Percentiles rank a stretch among this genome's conserved stretches.
These are phyloP conservation scores for Jatropha multifida DNA, from an alignment of 441 rosid genomes.

Conservation along the genomic window DNA sequence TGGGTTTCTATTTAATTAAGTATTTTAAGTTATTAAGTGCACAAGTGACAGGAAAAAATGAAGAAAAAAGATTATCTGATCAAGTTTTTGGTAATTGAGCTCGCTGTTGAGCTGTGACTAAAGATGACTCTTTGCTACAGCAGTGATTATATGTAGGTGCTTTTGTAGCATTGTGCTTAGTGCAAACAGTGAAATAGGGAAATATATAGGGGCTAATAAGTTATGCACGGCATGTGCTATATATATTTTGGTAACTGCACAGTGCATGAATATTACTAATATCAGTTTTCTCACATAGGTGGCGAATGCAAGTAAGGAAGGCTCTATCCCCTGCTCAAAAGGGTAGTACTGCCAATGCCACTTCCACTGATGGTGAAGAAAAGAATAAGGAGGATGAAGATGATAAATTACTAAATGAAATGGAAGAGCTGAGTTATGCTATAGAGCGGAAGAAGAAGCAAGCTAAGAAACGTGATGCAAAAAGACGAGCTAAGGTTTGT, in stretches of 20 bases:
- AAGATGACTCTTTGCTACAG: neutral
- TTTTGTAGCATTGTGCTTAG: neutral
- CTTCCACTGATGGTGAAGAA: conserved; percentile 38
- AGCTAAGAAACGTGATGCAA: conserved; percentile 65
- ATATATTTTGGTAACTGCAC: neutral
- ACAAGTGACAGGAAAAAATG: neutral
- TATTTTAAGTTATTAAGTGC: neutral
- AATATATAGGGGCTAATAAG: neutral
- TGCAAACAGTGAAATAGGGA: neutral
- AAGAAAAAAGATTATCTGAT: neutral
- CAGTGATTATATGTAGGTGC: neutral
- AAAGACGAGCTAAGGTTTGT: conserved; percentile 78
- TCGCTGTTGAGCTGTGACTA: neutral
- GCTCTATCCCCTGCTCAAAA: conserved; percentile 66
- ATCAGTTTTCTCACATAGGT: conserved; percentile 41
- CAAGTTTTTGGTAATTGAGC: neutral
- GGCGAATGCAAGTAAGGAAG: conserved; percentile 85
- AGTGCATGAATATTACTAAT: neutral
- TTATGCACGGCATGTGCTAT: neutral
- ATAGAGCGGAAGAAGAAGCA: conserved; percentile 79
- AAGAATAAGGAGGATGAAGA: conserved; percentile 62
- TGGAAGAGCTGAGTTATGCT: conserved; percentile 82
- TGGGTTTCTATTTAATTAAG: neutral
- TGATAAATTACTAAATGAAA: conserved; percentile 82
- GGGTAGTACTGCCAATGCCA: conserved; percentile 37